Evolutionary conservation across 768 basidiomycete species (phyloP).

Genomic region (Pleurotus salmoneostramineus): DNA sequence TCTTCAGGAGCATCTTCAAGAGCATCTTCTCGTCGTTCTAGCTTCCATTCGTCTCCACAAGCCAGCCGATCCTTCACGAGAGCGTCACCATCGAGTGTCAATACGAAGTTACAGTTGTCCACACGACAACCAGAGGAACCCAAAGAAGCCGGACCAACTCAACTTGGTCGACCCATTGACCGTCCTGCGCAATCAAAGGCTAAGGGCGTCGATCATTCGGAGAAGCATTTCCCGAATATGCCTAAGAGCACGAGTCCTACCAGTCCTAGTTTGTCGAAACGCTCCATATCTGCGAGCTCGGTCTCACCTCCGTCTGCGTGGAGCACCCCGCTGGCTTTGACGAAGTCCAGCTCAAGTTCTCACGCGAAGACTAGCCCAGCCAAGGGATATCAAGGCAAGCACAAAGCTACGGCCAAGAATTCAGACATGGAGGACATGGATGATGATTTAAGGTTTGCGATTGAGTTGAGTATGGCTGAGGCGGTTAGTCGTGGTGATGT

Average conservation of each 20-base stretch:
- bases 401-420: conserved; percentile 7
- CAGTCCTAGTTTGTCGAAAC: conserved; percentile 15
- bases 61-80: conserved; percentile 14
- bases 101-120: conserved; percentile 54
- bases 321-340: conserved; percentile 30
- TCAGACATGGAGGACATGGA: conserved; percentile 41
- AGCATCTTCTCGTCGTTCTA: conserved; percentile 18
- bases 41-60: conserved; percentile 16
- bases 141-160: conserved; percentile 44
- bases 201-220: not conserved
- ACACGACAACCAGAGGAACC: conserved; percentile 47
- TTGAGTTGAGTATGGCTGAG: conserved; percentile 71
- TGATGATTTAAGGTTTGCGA: conserved; percentile 59
- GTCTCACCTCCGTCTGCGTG: conserved; percentile 28
- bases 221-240: conserved; percentile 8
- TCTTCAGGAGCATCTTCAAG: conserved; percentile 16
- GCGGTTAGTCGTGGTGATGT: conserved; percentile 37
- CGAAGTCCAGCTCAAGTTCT: not conserved
- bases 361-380: no score
- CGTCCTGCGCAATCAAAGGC: conserved; percentile 26
- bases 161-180: conserved; percentile 16
- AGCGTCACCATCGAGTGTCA: conserved; percentile 29
- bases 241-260: not conserved
- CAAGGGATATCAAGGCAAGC: not conserved
- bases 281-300: conserved; percentile 16